Conservation (phyloP, 768 basidiomycete genomes). For the Infundibulicybe gibba region DNA sequence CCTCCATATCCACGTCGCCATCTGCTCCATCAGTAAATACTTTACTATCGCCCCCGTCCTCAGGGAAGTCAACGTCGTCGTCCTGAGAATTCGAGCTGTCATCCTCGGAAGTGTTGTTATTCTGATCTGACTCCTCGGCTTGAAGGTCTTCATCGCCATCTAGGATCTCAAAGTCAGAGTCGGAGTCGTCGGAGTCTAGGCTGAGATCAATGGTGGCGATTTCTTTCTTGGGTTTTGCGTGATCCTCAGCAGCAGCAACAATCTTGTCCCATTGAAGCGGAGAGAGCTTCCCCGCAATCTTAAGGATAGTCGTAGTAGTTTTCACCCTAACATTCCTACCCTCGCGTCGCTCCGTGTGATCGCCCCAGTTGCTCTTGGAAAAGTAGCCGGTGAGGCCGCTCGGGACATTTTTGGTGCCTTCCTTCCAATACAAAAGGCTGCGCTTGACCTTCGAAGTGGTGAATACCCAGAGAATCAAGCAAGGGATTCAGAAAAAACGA, state of each 20-base stretch:
- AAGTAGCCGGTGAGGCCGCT: slow-evolving; percentile 2
- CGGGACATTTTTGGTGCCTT: background rate
- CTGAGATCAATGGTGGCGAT: too few species aligned
- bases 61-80: too few species aligned
- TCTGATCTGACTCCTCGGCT: too few species aligned
- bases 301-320: background rate
- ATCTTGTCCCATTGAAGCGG: slow-evolving; percentile 3
- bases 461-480: background rate
- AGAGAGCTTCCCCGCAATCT: background rate
- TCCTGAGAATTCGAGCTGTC: too few species aligned
- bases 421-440: slow-evolving; percentile 1
- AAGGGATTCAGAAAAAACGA: background rate
- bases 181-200: too few species aligned
- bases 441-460: background rate
- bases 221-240: slow-evolving; percentile 1
- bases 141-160: too few species aligned
- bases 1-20: too few species aligned
- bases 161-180: too few species aligned
- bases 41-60: too few species aligned
- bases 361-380: slow-evolving; percentile 6
- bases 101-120: too few species aligned
- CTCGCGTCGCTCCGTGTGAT: slow-evolving; percentile 1
- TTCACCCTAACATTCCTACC: slow-evolving; percentile 1
- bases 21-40: too few species aligned
- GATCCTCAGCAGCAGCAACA: background rate